Conservation (phyloP, 345 rosid genomes). For the Raphanus raphanistrum region DNA sequence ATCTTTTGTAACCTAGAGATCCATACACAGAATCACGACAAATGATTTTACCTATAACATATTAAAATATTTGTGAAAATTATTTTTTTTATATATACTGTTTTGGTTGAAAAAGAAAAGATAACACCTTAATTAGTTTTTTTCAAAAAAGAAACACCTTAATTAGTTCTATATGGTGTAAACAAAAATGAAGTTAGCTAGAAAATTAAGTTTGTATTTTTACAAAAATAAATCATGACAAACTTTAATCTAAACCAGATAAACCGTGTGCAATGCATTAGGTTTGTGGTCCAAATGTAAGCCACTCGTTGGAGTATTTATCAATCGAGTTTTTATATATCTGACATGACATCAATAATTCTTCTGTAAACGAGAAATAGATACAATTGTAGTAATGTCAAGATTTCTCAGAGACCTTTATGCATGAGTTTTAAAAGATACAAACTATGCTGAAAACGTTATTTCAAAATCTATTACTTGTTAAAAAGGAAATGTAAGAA, state of each 20-base stretch:
- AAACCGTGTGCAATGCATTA: neutral
- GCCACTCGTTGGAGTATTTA: neutral
- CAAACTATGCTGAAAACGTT: neutral
- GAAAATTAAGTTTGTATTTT: neutral
- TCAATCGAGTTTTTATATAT: neutral
- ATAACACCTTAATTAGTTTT: neutral
- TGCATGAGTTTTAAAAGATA: neutral
- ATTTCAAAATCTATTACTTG: neutral
- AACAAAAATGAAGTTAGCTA: neutral
- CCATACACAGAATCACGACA: neutral
- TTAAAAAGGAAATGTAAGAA: neutral
- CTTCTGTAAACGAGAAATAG: neutral
- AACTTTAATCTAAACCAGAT: neutral
- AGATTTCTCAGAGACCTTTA: neutral
- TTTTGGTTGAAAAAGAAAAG: neutral
- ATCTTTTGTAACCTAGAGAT: neutral
- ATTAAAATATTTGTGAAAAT: neutral
- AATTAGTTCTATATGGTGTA: neutral
- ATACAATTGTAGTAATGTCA: neutral
- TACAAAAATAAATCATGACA: neutral
- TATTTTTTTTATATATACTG: neutral
- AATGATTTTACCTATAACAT: neutral
- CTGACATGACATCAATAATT: neutral
- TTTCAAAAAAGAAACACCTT: neutral
- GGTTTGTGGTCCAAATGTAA: neutral